These are phyloP conservation scores for Theileria parva DNA, from an alignment of 169 alveolate genomes.

Conservation along the genomic window DNA sequence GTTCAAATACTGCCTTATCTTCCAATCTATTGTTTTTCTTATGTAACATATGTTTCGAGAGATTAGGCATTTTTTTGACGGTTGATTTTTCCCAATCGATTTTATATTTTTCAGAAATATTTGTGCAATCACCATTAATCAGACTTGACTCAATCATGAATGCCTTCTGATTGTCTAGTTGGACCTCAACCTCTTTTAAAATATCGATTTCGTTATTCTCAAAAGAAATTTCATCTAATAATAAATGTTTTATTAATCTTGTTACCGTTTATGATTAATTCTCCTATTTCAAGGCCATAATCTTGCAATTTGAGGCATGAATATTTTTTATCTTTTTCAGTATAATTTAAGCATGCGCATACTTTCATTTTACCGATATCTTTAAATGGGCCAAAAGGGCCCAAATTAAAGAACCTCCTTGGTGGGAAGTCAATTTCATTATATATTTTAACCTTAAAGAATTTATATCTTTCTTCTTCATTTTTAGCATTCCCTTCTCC, in stretches of 20 bases:
- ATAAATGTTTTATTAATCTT: not conserved
- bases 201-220: not conserved
- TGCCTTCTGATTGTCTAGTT: not conserved
- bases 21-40: not conserved
- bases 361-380: constrained; percentile 2
- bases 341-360: constrained; percentile 39
- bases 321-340: constrained; percentile 5
- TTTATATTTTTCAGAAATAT: constrained; percentile 19
- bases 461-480: constrained; percentile 3
- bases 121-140: constrained; percentile 13
- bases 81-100: constrained; percentile 15
- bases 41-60: not conserved
- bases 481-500: not conserved
- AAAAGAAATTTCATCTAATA: not conserved
- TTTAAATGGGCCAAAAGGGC: constrained; percentile 22
- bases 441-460: constrained; percentile 12
- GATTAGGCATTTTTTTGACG: constrained; percentile 12
- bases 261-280: constrained; percentile 16
- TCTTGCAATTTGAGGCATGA: constrained; percentile 17
- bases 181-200: not conserved
- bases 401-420: constrained; percentile 22
- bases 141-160: constrained; percentile 5
- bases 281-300: constrained; percentile 22
- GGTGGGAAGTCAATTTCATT: constrained; percentile 17
- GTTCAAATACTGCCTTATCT: not conserved